Percentiles rank a stretch among this genome's conserved stretches.
phyloP scores from a whole-genome alignment of 2,329 filamentous ascomycete species.

The Didymosphaeria variabile region DNA sequence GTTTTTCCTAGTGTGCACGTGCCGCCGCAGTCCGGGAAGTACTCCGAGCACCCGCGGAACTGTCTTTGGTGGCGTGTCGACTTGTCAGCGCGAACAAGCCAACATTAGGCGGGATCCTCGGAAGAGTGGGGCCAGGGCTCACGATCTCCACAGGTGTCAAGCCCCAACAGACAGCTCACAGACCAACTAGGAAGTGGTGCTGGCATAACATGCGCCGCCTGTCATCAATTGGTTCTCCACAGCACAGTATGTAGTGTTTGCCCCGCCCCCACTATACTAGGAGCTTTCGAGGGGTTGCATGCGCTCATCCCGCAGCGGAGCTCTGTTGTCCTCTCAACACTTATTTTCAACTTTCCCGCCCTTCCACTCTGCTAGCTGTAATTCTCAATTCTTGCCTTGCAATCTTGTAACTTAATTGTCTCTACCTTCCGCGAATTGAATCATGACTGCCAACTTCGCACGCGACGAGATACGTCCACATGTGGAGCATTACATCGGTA shows the following conservation, averaged over 20 bases:
- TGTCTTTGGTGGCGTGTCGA: conserved; percentile 31
- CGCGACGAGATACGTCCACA: conserved; percentile 66
- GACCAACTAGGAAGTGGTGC: neutral
- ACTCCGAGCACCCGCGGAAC: conserved; percentile 8
- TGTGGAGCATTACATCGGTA: conserved; percentile 76
- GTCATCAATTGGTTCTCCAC: conserved; percentile 12
- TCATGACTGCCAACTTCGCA: conserved; percentile 50
- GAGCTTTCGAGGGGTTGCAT: conserved; percentile 40
- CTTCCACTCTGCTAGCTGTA: neutral
- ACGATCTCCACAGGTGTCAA: conserved; percentile 38
- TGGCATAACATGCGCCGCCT: conserved; percentile 19
- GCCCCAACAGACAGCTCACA: conserved; percentile 11
- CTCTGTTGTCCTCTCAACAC: conserved; percentile 44
- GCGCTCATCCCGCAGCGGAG: conserved; percentile 48
- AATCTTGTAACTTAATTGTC: conserved; percentile 32
- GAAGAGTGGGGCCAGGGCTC: conserved; percentile 41
- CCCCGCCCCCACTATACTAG: conserved; percentile 47
- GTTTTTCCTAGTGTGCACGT: neutral
- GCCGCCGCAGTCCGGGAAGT: neutral
- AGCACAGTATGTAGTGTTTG: conserved; percentile 13
- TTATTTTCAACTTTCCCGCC: conserved; percentile 20
- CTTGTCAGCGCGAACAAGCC: conserved; percentile 19
- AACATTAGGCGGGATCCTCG: conserved; percentile 33
- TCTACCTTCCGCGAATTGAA: neutral
- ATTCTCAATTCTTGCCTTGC: neutral